These are phyloP conservation scores for Fusarium solani-melongenae DNA, from an alignment of 2,329 filamentous ascomycete species.

Conservation along the genomic window DNA sequence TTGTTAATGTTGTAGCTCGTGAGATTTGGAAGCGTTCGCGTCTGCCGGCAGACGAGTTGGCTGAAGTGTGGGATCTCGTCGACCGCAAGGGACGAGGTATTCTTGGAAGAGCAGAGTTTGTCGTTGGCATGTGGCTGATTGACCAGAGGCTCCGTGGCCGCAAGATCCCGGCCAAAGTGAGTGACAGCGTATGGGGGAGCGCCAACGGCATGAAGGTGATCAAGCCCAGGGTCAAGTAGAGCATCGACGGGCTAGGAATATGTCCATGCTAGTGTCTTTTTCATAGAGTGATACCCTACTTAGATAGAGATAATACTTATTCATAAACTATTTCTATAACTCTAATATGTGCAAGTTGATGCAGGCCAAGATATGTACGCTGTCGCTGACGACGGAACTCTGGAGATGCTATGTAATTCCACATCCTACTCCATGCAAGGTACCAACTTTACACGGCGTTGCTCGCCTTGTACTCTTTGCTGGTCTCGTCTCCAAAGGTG, in stretches of 20 bases:
- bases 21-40: slow-evolving; percentile 82
- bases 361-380: neutral
- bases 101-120: slow-evolving; percentile 77
- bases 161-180: slow-evolving; percentile 78
- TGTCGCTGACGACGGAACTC: neutral
- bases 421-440: neutral
- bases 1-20: slow-evolving; percentile 74
- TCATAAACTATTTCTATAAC: neutral
- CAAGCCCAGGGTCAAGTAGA: slow-evolving; percentile 44
- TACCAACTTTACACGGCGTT: neutral
- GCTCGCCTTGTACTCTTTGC: slow-evolving; percentile 34
- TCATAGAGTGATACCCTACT: slow-evolving; percentile 44
- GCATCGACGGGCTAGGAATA: slow-evolving; percentile 1
- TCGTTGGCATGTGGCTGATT: slow-evolving; percentile 85
- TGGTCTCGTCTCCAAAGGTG: slow-evolving; percentile 36
- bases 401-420: neutral
- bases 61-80: slow-evolving; percentile 82
- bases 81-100: slow-evolving; percentile 66
- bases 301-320: slow-evolving; percentile 24
- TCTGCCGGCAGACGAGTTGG: slow-evolving; percentile 74
- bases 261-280: slow-evolving; percentile 13
- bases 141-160: slow-evolving; percentile 83
- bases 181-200: slow-evolving; percentile 81
- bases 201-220: slow-evolving; percentile 60
- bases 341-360: neutral